Evolutionary conservation across 2,329 filamentous ascomycete species (phyloP).

Genomic region (Epichloe hybrida): DNA sequence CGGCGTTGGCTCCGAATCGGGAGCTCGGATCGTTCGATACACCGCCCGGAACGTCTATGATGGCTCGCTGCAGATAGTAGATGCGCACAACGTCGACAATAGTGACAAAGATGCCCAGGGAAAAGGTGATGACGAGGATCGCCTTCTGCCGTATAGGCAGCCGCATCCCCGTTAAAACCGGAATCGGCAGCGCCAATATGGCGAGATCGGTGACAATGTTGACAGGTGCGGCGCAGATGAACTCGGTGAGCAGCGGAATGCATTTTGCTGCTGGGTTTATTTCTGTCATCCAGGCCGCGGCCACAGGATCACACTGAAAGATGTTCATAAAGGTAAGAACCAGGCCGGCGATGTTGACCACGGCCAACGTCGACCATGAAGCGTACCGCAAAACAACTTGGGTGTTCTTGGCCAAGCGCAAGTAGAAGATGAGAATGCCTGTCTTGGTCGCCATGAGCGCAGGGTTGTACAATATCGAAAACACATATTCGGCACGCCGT

Average conservation of each 20-base stretch:
- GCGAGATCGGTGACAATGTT: constrained; percentile 87
- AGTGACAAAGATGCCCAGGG: constrained; percentile 74
- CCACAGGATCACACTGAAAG: constrained; percentile 68
- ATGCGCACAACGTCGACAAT: constrained; percentile 82
- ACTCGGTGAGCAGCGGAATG: constrained; percentile 46
- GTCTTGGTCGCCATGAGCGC: constrained; percentile 85
- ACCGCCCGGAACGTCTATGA: constrained; percentile 27
- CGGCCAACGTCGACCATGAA: constrained; percentile 64
- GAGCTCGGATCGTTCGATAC: constrained; percentile 24
- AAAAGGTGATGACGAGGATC: constrained; percentile 75
- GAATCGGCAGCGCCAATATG: constrained; percentile 76
- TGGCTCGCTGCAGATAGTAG: constrained; percentile 72
- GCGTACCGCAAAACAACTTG: constrained; percentile 64
- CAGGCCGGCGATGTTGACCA: constrained; percentile 67
- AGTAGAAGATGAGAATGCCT: constrained; percentile 83
- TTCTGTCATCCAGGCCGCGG: constrained; percentile 48
- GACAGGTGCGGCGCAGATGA: constrained; percentile 67
- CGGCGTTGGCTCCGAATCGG: constrained; percentile 36
- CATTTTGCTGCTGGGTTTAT: constrained; percentile 26
- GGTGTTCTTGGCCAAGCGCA: constrained; percentile 65
- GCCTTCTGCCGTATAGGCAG: constrained; percentile 76
- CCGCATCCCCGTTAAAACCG: constrained; percentile 75
- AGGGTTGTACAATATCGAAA: constrained; percentile 63
- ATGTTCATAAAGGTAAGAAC: constrained; percentile 78
- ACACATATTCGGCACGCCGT: constrained; percentile 48